Conservation (phyloP, 352 stramenopile species). For the Phytophthora macrochlamydospora region DNA sequence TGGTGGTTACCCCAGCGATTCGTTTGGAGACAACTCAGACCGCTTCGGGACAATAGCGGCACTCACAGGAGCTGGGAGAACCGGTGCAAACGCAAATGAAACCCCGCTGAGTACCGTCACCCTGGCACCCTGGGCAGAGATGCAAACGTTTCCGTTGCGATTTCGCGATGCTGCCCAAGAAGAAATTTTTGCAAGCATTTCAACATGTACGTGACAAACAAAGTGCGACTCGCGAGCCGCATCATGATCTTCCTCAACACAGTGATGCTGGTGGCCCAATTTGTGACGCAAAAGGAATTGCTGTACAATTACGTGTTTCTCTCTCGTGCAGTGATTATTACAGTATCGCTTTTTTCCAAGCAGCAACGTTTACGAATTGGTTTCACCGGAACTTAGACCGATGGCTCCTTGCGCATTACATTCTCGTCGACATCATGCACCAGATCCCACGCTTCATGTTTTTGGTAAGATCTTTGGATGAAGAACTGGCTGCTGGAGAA, state of each 20-base stretch:
- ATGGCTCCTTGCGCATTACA: slow-evolving; percentile 56
- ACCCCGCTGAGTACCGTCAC: neutral
- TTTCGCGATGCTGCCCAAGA: slow-evolving; percentile 67
- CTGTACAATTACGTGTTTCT: slow-evolving; percentile 39
- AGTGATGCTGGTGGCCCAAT: slow-evolving; percentile 56
- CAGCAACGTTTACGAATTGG: slow-evolving; percentile 39
- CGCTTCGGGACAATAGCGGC: neutral
- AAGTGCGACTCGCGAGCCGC: slow-evolving; percentile 57
- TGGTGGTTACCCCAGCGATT: slow-evolving; percentile 16
- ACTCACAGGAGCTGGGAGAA: slow-evolving; percentile 4
- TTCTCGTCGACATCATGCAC: slow-evolving; percentile 51
- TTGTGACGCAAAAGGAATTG: slow-evolving; percentile 35
- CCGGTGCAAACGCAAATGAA: slow-evolving; percentile 3
- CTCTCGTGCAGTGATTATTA: slow-evolving; percentile 46
- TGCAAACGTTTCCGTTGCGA: slow-evolving; percentile 61
- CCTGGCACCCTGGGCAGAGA: slow-evolving; percentile 33
- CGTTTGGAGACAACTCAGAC: neutral
- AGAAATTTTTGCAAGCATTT: slow-evolving; percentile 81
- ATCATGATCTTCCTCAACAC: slow-evolving; percentile 57
- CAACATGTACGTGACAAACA: slow-evolving; percentile 72
- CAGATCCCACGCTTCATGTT: slow-evolving; percentile 56
- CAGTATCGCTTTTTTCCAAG: slow-evolving; percentile 52
- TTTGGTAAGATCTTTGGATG: slow-evolving; percentile 33
- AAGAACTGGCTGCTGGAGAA: slow-evolving; percentile 18
- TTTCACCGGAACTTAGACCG: slow-evolving; percentile 60